Evolutionary conservation across 768 basidiomycete species (phyloP).

Genomic region (Rickenella mellea): DNA sequence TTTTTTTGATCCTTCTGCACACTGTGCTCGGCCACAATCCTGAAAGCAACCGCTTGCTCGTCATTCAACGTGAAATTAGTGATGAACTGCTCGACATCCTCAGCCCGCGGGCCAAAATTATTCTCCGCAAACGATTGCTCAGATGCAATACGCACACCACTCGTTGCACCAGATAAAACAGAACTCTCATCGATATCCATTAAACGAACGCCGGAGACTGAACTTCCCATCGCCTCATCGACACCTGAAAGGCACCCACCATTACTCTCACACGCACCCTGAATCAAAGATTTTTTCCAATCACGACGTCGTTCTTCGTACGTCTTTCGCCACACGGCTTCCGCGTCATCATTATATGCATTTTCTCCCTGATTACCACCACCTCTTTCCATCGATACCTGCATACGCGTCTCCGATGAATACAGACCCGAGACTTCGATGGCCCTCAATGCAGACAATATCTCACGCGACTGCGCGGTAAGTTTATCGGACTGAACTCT

Average conservation of each 20-base stretch:
- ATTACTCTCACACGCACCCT: too few relatives aligned
- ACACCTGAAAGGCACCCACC: too few relatives aligned
- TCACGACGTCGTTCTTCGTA: conserved; percentile 9
- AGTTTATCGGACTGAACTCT: background rate
- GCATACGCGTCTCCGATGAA: too few relatives aligned
- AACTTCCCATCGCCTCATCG: background rate
- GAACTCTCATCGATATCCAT: background rate
- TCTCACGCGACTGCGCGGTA: conserved; percentile 11
- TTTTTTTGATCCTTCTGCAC: background rate
- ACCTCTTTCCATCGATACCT: too few relatives aligned
- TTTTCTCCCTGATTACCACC: too few relatives aligned
- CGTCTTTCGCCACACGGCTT: conserved; percentile 8
- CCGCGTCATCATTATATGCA: conserved; percentile 3
- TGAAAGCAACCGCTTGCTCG: conserved; percentile 24
- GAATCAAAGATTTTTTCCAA: conserved; percentile 7
- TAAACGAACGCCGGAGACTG: conserved; percentile 4
- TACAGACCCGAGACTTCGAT: conserved; percentile 6
- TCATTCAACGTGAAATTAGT: conserved; percentile 21
- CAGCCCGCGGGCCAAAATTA: background rate
- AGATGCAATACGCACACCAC: background rate
- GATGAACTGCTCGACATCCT: conserved; percentile 12
- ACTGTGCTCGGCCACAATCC: conserved; percentile 20
- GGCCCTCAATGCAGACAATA: conserved; percentile 6
- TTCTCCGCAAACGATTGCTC: background rate
- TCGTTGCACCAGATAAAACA: background rate